Percentiles rank a stretch among this genome's conserved stretches.
Conservation (phyloP, 306 rosid genomes). For the Prunus fruticosa region DNA sequence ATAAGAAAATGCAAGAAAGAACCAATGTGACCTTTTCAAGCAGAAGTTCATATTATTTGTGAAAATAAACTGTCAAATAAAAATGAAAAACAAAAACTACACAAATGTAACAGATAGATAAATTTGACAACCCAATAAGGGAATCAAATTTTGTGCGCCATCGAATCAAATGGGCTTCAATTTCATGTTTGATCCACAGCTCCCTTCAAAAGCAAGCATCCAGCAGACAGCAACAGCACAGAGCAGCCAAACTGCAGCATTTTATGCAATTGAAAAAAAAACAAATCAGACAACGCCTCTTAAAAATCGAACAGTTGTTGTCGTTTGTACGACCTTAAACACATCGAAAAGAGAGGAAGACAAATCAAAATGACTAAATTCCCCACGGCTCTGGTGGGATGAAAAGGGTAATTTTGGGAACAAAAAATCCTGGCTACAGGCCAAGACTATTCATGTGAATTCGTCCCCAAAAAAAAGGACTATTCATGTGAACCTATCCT, state of each 20-base stretch:
- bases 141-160: slow-evolving; percentile 22
- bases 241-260: slow-evolving; percentile 84
- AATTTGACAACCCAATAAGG: not conserved
- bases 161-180: not conserved
- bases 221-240: slow-evolving; percentile 92
- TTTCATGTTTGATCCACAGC: not conserved
- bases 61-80: not conserved
- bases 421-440: not conserved
- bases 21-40: not conserved
- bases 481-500: not conserved
- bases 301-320: not conserved
- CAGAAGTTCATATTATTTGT: not conserved
- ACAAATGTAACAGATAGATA: not conserved
- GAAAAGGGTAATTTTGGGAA: slow-evolving; percentile 8
- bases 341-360: not conserved
- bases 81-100: not conserved
- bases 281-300: not conserved
- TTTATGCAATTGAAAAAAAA: slow-evolving; percentile 16
- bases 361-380: not conserved
- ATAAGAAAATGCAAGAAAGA: not conserved
- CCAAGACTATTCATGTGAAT: not conserved
- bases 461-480: too few relatives aligned
- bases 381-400: not conserved
- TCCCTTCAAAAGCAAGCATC: slow-evolving; percentile 80
- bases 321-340: not conserved